Conservation (phyloP, 805 yeast genomes). For the Maudiozyma bulderi region DNA sequence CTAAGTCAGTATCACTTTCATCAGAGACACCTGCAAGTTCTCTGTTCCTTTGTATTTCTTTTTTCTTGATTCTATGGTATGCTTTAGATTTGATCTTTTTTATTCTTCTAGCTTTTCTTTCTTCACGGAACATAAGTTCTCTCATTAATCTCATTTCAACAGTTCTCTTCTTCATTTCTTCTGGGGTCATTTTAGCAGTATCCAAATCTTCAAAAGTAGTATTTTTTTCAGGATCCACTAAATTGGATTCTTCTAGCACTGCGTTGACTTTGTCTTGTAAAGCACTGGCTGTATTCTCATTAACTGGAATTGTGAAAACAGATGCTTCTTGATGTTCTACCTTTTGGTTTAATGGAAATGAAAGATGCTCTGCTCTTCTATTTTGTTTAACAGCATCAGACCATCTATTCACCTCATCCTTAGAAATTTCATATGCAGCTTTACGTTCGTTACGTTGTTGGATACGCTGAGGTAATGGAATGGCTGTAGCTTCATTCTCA, state of each 20-base stretch:
- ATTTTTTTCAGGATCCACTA: slow-evolving; percentile 63
- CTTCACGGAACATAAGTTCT: slow-evolving; percentile 93
- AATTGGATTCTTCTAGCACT: slow-evolving; percentile 53
- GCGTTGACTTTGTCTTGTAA: slow-evolving; percentile 58
- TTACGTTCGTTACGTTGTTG: slow-evolving; percentile 77
- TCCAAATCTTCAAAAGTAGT: slow-evolving; percentile 84
- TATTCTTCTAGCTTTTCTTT: slow-evolving; percentile 78
- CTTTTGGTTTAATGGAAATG: slow-evolving; percentile 48
- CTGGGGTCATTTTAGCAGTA: slow-evolving; percentile 68
- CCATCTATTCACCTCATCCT: slow-evolving; percentile 83
- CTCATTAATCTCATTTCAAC: slow-evolving; percentile 84
- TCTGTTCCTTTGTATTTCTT: slow-evolving; percentile 62
- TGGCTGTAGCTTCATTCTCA: slow-evolving; percentile 44
- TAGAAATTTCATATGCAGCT: slow-evolving; percentile 86
- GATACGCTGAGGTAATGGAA: slow-evolving; percentile 79
- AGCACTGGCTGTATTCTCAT: slow-evolving; percentile 41
- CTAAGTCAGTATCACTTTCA: slow-evolving; percentile 52
- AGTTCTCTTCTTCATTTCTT: slow-evolving; percentile 68
- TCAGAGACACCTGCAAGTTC: slow-evolving; percentile 47
- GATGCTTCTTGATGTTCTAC: slow-evolving; percentile 41
- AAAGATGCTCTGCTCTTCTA: slow-evolving; percentile 72
- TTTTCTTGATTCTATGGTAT: slow-evolving; percentile 77
- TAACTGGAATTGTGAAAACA: slow-evolving; percentile 39
- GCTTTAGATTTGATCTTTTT: slow-evolving; percentile 92
- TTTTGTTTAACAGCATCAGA: slow-evolving; percentile 68